Evolutionary conservation across 2,329 filamentous ascomycete genomes (phyloP).

Genomic region (Arthrobotrys conoides): DNA sequence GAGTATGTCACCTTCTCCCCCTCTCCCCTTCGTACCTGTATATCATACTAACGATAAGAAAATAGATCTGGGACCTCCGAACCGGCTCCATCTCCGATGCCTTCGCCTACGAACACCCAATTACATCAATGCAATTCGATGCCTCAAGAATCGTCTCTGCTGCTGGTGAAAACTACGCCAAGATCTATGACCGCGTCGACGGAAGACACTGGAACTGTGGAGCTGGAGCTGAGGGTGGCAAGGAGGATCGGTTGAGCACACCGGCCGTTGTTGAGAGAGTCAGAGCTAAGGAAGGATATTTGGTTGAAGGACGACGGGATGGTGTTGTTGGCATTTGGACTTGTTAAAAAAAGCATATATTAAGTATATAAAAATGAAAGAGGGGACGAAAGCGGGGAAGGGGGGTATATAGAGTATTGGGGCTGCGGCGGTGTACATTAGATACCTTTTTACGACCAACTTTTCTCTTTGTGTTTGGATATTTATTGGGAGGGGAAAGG

Average conservation of each 20-base stretch:
- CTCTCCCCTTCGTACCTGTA: slow-evolving; percentile 13
- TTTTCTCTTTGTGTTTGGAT: neutral
- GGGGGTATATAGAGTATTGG: slow-evolving; percentile 5
- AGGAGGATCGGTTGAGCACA: slow-evolving; percentile 68
- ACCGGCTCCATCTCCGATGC: slow-evolving; percentile 96
- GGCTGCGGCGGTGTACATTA: slow-evolving; percentile 21
- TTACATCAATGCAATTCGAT: slow-evolving; percentile 99
- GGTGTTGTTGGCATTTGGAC: slow-evolving; percentile 93
- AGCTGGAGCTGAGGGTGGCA: slow-evolving; percentile 79
- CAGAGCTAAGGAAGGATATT: slow-evolving; percentile 91
- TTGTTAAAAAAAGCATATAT: slow-evolving; percentile 70
- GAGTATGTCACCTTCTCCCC: slow-evolving; percentile 75
- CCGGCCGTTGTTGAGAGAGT: slow-evolving; percentile 85
- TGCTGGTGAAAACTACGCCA: slow-evolving; percentile 91
- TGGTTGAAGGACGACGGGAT: slow-evolving; percentile 89
- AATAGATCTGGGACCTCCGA: slow-evolving; percentile 96
- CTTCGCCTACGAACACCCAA: slow-evolving; percentile 91
- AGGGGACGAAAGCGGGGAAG: too few relatives aligned
- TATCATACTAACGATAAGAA: neutral
- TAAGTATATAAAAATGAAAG: neutral
- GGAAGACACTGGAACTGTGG: slow-evolving; percentile 97
- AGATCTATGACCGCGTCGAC: slow-evolving; percentile 98
- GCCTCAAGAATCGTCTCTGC: slow-evolving; percentile 88
- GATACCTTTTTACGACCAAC: slow-evolving; percentile 10
- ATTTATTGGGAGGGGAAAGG: neutral